These are phyloP conservation scores for Platanus orientalis DNA, from an alignment of 164 flowering plant genomes.

Conservation along the genomic window DNA sequence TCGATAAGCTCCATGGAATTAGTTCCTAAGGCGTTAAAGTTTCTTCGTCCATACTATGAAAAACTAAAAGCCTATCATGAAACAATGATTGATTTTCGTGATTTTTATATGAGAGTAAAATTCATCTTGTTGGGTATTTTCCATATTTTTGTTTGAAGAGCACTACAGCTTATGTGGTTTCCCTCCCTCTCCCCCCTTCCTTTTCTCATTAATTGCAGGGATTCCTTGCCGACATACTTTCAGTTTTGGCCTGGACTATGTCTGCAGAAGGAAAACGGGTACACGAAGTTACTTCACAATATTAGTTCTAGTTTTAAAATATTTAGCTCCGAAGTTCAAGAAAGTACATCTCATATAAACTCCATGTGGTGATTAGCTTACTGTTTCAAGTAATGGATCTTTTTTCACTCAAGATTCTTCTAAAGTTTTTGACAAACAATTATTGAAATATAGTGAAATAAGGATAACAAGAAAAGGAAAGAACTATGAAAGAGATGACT, in stretches of 20 bases:
- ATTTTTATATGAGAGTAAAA: slow-evolving; percentile 70
- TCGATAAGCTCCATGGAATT: slow-evolving; percentile 99
- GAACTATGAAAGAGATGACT: too few relatives aligned
- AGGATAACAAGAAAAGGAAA: not conserved
- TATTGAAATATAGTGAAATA: not conserved
- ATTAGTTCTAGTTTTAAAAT: too few relatives aligned
- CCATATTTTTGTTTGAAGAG: not conserved
- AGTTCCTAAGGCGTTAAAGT: slow-evolving; percentile 96
- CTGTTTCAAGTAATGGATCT: too few relatives aligned
- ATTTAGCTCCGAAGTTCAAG: not conserved
- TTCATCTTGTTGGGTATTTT: not conserved
- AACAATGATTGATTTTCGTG: slow-evolving; percentile 67
- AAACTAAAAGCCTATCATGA: slow-evolving; percentile 73
- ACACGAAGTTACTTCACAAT: slow-evolving; percentile 19
- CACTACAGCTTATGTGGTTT: not conserved
- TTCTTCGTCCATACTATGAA: slow-evolving; percentile 94
- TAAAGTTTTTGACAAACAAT: too few relatives aligned
- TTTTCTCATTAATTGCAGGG: slow-evolving; percentile 57
- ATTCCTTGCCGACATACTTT: slow-evolving; percentile 87
- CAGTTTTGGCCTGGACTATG: slow-evolving; percentile 97
- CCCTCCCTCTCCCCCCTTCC: slow-evolving; percentile 1
- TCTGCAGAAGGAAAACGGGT: slow-evolving; percentile 97
- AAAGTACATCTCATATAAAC: not conserved
- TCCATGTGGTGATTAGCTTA: too few relatives aligned
- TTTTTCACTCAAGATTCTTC: too few relatives aligned